A percentile compares a stretch with the other conserved stretches of the same genome.
These are phyloP conservation scores for Areca catechu DNA, from an alignment of 176 grass and related monocot genomes.

Conservation along the genomic window DNA sequence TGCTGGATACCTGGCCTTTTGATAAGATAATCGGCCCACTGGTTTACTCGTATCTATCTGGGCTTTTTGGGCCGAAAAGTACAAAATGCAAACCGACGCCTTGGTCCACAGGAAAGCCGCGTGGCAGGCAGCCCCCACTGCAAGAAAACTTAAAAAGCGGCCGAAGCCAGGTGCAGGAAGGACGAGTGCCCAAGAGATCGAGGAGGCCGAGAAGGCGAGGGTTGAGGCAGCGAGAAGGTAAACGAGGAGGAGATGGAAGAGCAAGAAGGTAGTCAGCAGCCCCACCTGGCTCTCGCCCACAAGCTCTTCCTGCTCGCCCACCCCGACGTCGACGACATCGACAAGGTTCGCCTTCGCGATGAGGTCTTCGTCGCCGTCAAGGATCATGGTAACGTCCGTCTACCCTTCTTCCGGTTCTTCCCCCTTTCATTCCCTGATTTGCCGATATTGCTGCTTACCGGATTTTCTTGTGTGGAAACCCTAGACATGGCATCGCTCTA, in stretches of 20 bases:
- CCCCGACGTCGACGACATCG: slow-evolving; percentile 70
- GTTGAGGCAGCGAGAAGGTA: not conserved
- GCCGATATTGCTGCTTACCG: not conserved
- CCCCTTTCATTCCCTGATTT: not conserved
- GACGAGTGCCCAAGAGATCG: no score
- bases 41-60: no score
- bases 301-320: slow-evolving; percentile 86
- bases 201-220: not conserved
- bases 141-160: no score
- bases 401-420: not conserved
- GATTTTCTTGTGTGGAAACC: slow-evolving; percentile 10
- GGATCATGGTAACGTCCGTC: slow-evolving; percentile 40
- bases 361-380: slow-evolving; percentile 76
- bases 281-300: slow-evolving; percentile 69
- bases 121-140: no score
- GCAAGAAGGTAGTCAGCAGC: slow-evolving; percentile 57
- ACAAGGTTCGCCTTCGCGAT: slow-evolving; percentile 77
- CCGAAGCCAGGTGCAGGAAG: no score
- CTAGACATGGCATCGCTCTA: slow-evolving; percentile 76
- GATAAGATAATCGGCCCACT: no score
- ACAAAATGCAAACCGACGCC: no score
- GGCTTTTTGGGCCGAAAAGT: no score
- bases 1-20: no score
- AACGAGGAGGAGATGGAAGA: slow-evolving; percentile 37
- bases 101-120: no score